Percentiles rank a stretch among this genome's conserved stretches.
Conservation (phyloP, 345 rosid species). For the Barbarea vulgaris region DNA sequence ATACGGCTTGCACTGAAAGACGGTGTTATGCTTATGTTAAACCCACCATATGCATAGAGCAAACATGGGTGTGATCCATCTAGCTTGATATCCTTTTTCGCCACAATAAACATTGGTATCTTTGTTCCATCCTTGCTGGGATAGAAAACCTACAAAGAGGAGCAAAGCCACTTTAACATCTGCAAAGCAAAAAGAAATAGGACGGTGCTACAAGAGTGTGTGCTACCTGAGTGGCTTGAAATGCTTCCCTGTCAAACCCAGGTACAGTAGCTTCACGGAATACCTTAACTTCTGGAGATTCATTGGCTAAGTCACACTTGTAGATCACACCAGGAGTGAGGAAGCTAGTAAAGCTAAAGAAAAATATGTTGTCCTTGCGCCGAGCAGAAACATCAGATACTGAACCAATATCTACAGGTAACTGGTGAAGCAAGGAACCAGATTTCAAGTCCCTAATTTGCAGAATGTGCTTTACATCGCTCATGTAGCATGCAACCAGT, state of each 20-base stretch:
- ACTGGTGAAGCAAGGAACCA: slow-evolving; percentile 74
- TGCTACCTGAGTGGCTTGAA: slow-evolving; percentile 77
- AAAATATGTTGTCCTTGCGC: slow-evolving; percentile 59
- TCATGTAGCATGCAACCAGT: slow-evolving; percentile 76
- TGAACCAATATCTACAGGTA: slow-evolving; percentile 82
- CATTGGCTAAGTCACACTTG: slow-evolving; percentile 62
- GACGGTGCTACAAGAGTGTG: background rate
- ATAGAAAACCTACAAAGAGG: slow-evolving; percentile 60
- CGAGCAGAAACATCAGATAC: slow-evolving; percentile 67
- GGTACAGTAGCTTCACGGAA: slow-evolving; percentile 73
- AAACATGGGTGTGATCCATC: slow-evolving; percentile 93
- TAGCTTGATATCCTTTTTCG: slow-evolving; percentile 54
- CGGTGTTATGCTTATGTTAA: slow-evolving; percentile 76
- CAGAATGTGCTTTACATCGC: slow-evolving; percentile 77
- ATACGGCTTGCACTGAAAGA: slow-evolving; percentile 71
- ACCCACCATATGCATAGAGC: slow-evolving; percentile 93
- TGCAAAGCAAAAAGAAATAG: background rate
- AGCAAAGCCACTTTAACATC: background rate
- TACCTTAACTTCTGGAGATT: slow-evolving; percentile 69
- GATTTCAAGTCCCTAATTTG: slow-evolving; percentile 82
- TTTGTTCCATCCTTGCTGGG: slow-evolving; percentile 79
- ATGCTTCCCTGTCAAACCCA: slow-evolving; percentile 77
- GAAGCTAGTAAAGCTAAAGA: slow-evolving; percentile 77
- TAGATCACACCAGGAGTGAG: slow-evolving; percentile 86
- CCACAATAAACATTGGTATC: slow-evolving; percentile 82